Base-by-base conservation (phyloP, 1,284 basidiomycete species). In the Austropuccinia psidii region DNA sequence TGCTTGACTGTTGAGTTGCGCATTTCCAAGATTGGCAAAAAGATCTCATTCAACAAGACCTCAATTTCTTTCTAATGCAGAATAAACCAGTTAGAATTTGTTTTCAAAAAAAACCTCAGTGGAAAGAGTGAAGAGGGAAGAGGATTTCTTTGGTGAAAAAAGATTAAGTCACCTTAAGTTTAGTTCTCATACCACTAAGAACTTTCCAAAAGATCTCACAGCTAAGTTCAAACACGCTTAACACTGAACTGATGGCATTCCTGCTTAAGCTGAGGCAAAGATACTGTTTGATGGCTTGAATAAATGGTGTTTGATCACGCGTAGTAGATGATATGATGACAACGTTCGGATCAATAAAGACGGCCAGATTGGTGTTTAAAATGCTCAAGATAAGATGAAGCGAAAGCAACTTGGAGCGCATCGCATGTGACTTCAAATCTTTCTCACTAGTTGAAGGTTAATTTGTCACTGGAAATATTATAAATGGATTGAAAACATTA, bases 131-230 rank as follows among this genome's bases (percentile, higher is more conserved):
- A 45, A 55, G 39, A 50, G 13, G 45, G 39, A 37, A 43, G 17
- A 27, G 17, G 9, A 17, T 24, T 31, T 43, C 24, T 52, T 5
- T n/a, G 41, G 39, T 1, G 19, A 11, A 7, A 52, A 39, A 54
- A 11, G n/a, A 13, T 7, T 13, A 29, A 54, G 81, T 75, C 61
- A 83, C 91, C 87, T 99, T 99, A 76, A 99, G 86, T 83, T 93
- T 96, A 35, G 92, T 93, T 37, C 96, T 87, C 88, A 99, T 89
- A 5, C 91, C 91, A 64, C 89, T 87, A 27, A 99, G 82, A 57
- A 98, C 90, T 77, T 91, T 87, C 93, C 95, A 98, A 82, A 98
- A 98, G 77, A 98, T 97, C 83, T 98, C 96, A 70, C 97, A 94
- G 78, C 91, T 92, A 66, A 95, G 88, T 80, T 99, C 97, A 81